phyloP scores from a whole-genome alignment of 257 asterid genomes.

The Lavandula angustifolia region DNA sequence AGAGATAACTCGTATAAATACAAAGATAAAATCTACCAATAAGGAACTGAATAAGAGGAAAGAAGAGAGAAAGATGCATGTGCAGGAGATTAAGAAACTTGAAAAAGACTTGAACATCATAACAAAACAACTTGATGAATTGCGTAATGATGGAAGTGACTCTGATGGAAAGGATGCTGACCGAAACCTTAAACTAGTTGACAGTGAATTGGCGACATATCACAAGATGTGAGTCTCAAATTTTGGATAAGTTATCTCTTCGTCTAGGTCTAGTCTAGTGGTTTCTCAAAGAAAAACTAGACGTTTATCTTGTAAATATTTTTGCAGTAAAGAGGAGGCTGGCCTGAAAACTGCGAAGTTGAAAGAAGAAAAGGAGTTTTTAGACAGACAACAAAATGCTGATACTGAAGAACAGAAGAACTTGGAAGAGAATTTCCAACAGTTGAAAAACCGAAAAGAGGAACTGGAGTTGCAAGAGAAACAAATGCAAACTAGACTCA shows the following conservation, averaged over 20 bases:
- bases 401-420: slow-evolving; percentile 83
- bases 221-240: slow-evolving; percentile 73
- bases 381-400: slow-evolving; percentile 93
- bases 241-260: slow-evolving; percentile 21
- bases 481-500: slow-evolving; percentile 75
- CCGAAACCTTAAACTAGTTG: slow-evolving; percentile 89
- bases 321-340: slow-evolving; percentile 93
- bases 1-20: slow-evolving; percentile 73
- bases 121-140: slow-evolving; percentile 73
- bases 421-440: slow-evolving; percentile 93
- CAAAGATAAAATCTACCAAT: slow-evolving; percentile 68
- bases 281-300: slow-evolving; percentile 18
- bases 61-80: slow-evolving; percentile 75
- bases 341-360: slow-evolving; percentile 93
- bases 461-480: slow-evolving; percentile 89
- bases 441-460: slow-evolving; percentile 79
- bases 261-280: slow-evolving; percentile 2
- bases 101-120: slow-evolving; percentile 77
- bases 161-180: slow-evolving; percentile 51
- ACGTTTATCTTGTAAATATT: slow-evolving; percentile 25
- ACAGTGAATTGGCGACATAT: slow-evolving; percentile 92
- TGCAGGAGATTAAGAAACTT: slow-evolving; percentile 71
- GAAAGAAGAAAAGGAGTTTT: slow-evolving; percentile 90
- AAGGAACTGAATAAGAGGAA: slow-evolving; percentile 79
- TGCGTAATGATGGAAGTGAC: slow-evolving; percentile 66